These are phyloP conservation scores for Botrytis galanthina DNA, from an alignment of 2,329 filamentous ascomycete genomes.

Conservation along the genomic window DNA sequence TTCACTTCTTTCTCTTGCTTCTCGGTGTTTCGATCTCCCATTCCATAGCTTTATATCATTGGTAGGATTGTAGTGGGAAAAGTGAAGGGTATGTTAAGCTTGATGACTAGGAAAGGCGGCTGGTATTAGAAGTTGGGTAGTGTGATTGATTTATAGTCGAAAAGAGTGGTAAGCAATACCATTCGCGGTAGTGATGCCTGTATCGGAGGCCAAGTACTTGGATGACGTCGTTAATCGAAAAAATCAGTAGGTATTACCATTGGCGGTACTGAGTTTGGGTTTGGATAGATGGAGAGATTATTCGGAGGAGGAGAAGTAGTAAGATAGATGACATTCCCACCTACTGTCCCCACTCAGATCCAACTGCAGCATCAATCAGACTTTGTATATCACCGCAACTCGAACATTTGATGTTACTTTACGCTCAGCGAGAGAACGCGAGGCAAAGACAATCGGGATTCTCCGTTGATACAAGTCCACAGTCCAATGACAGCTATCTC, in stretches of 20 bases:
- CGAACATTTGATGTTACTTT: too few relatives aligned
- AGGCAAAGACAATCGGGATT: too few relatives aligned
- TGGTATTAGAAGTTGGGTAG: neutral
- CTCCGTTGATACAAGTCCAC: too few relatives aligned
- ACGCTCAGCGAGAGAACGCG: too few relatives aligned
- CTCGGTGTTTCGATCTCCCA: neutral
- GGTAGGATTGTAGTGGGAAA: neutral
- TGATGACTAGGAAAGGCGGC: neutral
- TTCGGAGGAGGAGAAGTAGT: neutral
- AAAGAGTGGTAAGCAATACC: neutral
- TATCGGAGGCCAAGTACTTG: neutral
- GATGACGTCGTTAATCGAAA: neutral
- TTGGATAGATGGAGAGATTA: neutral
- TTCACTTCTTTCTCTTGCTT: neutral
- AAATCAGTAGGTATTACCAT: neutral
- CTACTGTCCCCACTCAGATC: too few relatives aligned
- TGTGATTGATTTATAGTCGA: neutral
- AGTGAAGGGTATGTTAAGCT: neutral
- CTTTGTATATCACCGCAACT: too few relatives aligned
- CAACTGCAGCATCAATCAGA: too few relatives aligned
- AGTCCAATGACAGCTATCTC: too few relatives aligned
- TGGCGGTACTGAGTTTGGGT: neutral
- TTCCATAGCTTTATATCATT: neutral
- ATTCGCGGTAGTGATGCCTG: neutral
- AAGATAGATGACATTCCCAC: neutral